Evolutionary conservation across 2,329 filamentous ascomycete genomes (phyloP), one percentile per base, ranked within the genome.

Genomic region (Diplodia scrobiculata): DNA sequence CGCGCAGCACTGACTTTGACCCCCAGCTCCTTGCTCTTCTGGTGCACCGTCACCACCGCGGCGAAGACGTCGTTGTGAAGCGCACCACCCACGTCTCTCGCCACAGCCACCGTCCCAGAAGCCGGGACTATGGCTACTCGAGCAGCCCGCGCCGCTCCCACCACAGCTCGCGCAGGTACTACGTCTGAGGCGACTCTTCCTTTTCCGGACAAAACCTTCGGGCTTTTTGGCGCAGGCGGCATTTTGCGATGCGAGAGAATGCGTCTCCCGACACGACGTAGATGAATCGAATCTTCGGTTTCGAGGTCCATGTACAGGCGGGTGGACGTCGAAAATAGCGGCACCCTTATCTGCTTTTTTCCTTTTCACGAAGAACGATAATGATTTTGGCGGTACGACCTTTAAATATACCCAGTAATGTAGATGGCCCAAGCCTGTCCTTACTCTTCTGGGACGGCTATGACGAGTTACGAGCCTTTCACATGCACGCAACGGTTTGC

Each of bases 21-120:
- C 48, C 41, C 67, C 65, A 48, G 65, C 60, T 83, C 32, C 81
- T 95, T 51, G 91, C 92, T 81, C 77, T 89, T 79, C 75, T 83
- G n/a, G 80, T 83, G 63, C 76, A 80, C 71, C 79, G 75, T 65
- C 74, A 82, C 68, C 75, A 82, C 76, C 71, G 78, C 68, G 77
- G 80, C 70, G 81, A 84, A 70, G 77, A 79, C 65, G 83, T 86
- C 71, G 81, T 81, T 70, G 78, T 83, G 70, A 83, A 84, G 72
- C 82, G 82, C 71, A 81, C 84, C 70, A 73, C 77, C 52, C 80
- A 82, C 71, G 76, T 73, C 67, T 79, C 76, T 27, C 78, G 80
- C 65, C 80, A 80, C 70, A 68, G 69, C 63, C 67, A 63, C 69
- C 73, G 73, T 52, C 45, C 50, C 19, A 45, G 54, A n/a, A 63